Conservation (phyloP, 805 yeast genomes). For the Candida alai region DNA sequence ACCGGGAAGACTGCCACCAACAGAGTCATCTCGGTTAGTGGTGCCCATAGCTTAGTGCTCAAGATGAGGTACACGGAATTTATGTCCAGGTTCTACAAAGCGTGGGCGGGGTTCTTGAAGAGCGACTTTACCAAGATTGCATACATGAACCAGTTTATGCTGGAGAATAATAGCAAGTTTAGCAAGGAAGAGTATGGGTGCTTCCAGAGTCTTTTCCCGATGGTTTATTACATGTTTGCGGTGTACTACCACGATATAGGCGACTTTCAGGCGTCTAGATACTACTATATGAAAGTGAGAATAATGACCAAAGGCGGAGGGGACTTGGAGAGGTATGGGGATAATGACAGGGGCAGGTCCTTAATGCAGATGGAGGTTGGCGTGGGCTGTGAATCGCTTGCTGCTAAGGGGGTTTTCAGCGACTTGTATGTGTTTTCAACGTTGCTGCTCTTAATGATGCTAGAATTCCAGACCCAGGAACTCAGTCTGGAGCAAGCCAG, state of each 20-base stretch:
- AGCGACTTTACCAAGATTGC: conserved; percentile 20
- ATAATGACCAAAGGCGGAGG: conserved; percentile 10
- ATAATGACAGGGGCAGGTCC: conserved; percentile 6
- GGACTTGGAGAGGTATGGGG: neutral
- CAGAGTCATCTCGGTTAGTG: neutral
- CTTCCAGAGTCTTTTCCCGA: conserved; percentile 33
- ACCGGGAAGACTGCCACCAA: conserved; percentile 6
- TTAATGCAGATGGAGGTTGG: conserved; percentile 17
- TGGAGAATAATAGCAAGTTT: conserved; percentile 33
- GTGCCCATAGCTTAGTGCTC: conserved; percentile 9
- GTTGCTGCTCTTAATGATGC: conserved; percentile 24
- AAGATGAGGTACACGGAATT: conserved; percentile 27
- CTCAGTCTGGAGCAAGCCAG: conserved; percentile 1
- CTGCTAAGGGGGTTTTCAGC: conserved; percentile 16
- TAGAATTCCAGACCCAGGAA: conserved; percentile 19
- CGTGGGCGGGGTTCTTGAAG: conserved; percentile 32
- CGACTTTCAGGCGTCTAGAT: conserved; percentile 33
- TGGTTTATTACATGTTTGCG: conserved; percentile 38
- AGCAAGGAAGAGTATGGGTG: conserved; percentile 37
- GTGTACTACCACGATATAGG: conserved; percentile 35
- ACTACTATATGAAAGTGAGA: conserved; percentile 35
- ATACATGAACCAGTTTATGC: conserved; percentile 30
- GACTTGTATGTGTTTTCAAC: conserved; percentile 29
- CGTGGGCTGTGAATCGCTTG: conserved; percentile 20
- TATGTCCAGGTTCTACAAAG: conserved; percentile 31